Evolutionary conservation across 2,329 filamentous ascomycete genomes (phyloP).

Genomic region (Hymenoscyphus repandus): DNA sequence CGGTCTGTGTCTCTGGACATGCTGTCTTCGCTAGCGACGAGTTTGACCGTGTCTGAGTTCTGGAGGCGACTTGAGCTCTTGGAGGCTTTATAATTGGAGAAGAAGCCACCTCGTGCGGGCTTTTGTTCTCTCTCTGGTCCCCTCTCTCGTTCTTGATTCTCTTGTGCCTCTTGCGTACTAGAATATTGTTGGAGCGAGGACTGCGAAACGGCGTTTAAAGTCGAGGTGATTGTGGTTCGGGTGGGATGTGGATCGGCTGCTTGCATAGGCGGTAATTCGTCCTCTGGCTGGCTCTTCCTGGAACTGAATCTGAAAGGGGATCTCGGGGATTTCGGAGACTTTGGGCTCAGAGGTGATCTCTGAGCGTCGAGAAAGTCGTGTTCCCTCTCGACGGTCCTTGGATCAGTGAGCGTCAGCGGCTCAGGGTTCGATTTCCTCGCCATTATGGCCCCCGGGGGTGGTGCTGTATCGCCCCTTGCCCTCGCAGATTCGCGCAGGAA

Average conservation of each 20-base stretch:
- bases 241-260: slow-evolving; percentile 16
- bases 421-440: slow-evolving; percentile 27
- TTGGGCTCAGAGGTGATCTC: slow-evolving; percentile 23
- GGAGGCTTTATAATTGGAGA: slow-evolving; percentile 42
- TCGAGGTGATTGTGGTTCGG: slow-evolving; percentile 15
- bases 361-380: slow-evolving; percentile 17
- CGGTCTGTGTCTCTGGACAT: slow-evolving; percentile 31
- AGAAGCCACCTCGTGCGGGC: slow-evolving; percentile 34
- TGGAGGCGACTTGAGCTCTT: slow-evolving; percentile 40
- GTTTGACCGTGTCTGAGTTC: slow-evolving; percentile 30
- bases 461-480: slow-evolving; percentile 8
- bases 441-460: slow-evolving; percentile 22
- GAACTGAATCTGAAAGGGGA: slow-evolving; percentile 28
- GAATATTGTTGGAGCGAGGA: slow-evolving; percentile 14
- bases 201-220: slow-evolving; percentile 21
- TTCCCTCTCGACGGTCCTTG: slow-evolving; percentile 11
- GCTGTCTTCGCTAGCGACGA: slow-evolving; percentile 29
- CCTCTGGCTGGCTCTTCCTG: slow-evolving; percentile 21
- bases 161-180: not conserved
- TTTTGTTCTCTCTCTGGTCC: slow-evolving; percentile 22
- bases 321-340: slow-evolving; percentile 26
- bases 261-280: slow-evolving; percentile 16
- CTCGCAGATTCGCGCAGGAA: slow-evolving; percentile 8
- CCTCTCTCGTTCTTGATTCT: not conserved
- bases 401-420: slow-evolving; percentile 28